Evolutionary conservation across 106 monocot genomes (phyloP), one percentile per base, ranked within the genome.

Genomic region (Triglochin maritima): DNA sequence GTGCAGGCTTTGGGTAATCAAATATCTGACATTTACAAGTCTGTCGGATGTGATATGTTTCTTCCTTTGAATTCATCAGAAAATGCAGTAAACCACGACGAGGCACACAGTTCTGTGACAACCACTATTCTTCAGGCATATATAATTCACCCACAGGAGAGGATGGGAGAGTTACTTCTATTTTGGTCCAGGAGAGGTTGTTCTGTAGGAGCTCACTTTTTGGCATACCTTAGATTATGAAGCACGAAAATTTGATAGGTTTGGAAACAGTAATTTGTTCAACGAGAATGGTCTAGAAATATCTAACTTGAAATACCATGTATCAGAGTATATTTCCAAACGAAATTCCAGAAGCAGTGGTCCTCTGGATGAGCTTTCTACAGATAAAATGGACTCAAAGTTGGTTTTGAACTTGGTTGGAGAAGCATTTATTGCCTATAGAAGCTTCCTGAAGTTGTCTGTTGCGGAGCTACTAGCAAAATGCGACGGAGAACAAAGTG

Each of bases 111-210:
- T 29, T 29, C 29, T 29, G 29, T 29, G 29, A 29, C 29, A 29
- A 1, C 29, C 29, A 29, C 29, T 29, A 29, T 29, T 1, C 29
- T 29, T 29, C 29, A 29, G 29, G 29, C 29, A 29, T 29, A 29
- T 29, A 29, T 29, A 29, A 29, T 29, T 29, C 29, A 29, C 29
- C 29, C 29, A 29, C 29, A 1, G 29, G 29, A 29, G 29, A 29
- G 29, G 29, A 29, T 29, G 29, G 3, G 46, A 17, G 17, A 65
- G 7, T 7, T 65, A 10, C 8, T 65, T 47, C 7, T 12, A 5
- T 65, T 65, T 48, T 65, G 64, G 64, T 65, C 47, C n/a, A 41
- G 7, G 11, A 47, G 49, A 41, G 64, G 64, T 46, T 65, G 64
- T 65, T 17, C 47, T 9, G 64, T 65, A 8, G 47, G 64, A 3